Evolutionary conservation across 2,329 filamentous ascomycete genomes (phyloP), one percentile per base, ranked within the genome.

Genomic region (Claviceps humidiphila): DNA sequence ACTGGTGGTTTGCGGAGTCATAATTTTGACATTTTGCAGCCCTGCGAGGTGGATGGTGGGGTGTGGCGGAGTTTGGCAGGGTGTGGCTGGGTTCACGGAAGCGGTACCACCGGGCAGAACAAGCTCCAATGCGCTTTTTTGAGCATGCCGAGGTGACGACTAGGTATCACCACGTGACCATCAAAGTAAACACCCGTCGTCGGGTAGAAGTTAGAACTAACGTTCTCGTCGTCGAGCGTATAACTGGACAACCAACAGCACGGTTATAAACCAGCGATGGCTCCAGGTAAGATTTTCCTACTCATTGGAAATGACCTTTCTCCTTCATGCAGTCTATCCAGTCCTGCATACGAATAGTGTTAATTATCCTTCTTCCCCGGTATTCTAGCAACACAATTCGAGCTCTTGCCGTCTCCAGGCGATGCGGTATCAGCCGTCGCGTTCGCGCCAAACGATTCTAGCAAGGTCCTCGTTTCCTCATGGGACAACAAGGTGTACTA

Each of bases 401-500:
- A 93, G 69, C 79, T 96, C 63, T 77, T 82, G 55, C 81, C 88
- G 61, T 84, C 89, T 47, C 93, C 93, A 11, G 79, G 78, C 59
- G 93, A 98, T 70, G 87, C 86, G 61, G 85, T 97, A 61, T 95
- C 91, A 47, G 77, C 89, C 24, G 74, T 97, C 62, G 82, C 82
- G 63, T 98, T 95, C 75, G 88, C 90, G 58, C 87, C 89, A 39
- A 72, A 77, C 55, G 81, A 83, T n/a, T 77, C 84, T 3, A 81
- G 76, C 51, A 85, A 83, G 60, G 77, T 98, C 40, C 80, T 94
- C n/a, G 90, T 91, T 60, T 85, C 90, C 11, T 95, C 89, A 52
- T 98, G 93, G 93, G 91, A 97, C 70, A 88, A 84, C 68, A 81
- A 88, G 66, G 81, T 95, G 52, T 95, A 96, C 69, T 76, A 91